Evolutionary conservation across 225 moss, liverwort and hornwort species (phyloP).

Genomic region (Marchantia paleacea): DNA sequence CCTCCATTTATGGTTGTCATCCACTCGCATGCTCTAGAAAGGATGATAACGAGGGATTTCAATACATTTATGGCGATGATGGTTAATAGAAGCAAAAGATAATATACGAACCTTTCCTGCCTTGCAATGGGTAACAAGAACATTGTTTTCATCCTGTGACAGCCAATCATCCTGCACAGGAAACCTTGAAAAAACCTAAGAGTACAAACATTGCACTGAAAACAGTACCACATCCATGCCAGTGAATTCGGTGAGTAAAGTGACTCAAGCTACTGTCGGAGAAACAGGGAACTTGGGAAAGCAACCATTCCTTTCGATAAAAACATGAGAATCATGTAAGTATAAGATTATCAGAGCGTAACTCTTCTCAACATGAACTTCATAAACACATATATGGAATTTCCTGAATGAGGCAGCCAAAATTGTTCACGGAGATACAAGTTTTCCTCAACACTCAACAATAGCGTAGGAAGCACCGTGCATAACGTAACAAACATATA

Average conservation of each 20-base stretch:
- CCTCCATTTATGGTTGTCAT: not conserved
- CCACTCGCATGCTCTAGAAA: not conserved
- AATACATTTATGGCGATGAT: no score
- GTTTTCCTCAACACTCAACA: no score
- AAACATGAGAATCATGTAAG: not conserved
- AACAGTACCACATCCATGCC: not conserved
- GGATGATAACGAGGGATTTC: not conserved
- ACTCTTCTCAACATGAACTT: no score
- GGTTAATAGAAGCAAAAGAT: not conserved
- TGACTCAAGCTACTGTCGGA: not conserved
- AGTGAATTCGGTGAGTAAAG: not conserved
- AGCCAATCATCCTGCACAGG: constrained; percentile 56
- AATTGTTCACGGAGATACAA: no score
- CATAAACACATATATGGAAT: no score
- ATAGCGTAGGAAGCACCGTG: no score
- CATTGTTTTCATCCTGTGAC: constrained; percentile 49
- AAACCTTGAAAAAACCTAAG: not conserved
- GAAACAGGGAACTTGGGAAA: not conserved
- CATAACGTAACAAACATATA: not conserved
- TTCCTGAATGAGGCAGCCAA: no score
- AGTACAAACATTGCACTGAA: not conserved
- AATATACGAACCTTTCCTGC: constrained; percentile 56
- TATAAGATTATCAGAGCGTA: no score
- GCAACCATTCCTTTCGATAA: not conserved
- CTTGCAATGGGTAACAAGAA: constrained; percentile 61